These are phyloP conservation scores for Tricholomella constricta DNA, from an alignment of 768 basidiomycete genomes.

Conservation along the genomic window DNA sequence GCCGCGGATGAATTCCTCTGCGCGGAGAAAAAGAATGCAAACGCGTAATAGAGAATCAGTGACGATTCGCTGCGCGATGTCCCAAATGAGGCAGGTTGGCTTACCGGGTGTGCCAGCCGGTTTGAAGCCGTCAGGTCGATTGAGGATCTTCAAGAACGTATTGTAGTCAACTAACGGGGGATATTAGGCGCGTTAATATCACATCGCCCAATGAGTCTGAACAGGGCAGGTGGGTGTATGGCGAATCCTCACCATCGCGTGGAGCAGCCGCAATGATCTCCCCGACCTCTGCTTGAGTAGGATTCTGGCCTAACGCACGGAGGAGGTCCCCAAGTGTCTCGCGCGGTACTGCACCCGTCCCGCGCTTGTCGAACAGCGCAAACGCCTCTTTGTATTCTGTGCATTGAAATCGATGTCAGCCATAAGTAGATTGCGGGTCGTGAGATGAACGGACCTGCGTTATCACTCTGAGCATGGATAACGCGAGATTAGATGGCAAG, in stretches of 20 bases:
- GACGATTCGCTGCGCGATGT: background rate
- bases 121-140: slow-evolving; percentile 95
- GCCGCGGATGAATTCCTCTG: slow-evolving; percentile 98
- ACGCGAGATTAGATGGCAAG: background rate
- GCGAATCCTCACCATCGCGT: slow-evolving; percentile 59
- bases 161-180: slow-evolving; percentile 79
- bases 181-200: background rate
- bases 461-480: slow-evolving; percentile 33
- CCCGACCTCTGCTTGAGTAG: slow-evolving; percentile 96
- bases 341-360: slow-evolving; percentile 85
- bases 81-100: background rate
- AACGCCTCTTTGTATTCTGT: slow-evolving; percentile 98
- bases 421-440: no score
- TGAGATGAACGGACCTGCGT: slow-evolving; percentile 34
- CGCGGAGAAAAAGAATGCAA: background rate
- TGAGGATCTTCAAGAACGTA: slow-evolving; percentile 87
- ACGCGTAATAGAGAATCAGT: slow-evolving; percentile 6
- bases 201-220: no score
- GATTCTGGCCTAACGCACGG: slow-evolving; percentile 95
- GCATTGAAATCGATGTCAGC: slow-evolving; percentile 2
- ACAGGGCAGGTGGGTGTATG: background rate
- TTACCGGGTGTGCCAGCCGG: slow-evolving; percentile 54
- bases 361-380: slow-evolving; percentile 96
- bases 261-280: slow-evolving; percentile 76
- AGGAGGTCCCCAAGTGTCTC: slow-evolving; percentile 91